These are phyloP conservation scores for Peniophora sp. DNA, from an alignment of 1,284 basidiomycete species.

Conservation along the genomic window DNA sequence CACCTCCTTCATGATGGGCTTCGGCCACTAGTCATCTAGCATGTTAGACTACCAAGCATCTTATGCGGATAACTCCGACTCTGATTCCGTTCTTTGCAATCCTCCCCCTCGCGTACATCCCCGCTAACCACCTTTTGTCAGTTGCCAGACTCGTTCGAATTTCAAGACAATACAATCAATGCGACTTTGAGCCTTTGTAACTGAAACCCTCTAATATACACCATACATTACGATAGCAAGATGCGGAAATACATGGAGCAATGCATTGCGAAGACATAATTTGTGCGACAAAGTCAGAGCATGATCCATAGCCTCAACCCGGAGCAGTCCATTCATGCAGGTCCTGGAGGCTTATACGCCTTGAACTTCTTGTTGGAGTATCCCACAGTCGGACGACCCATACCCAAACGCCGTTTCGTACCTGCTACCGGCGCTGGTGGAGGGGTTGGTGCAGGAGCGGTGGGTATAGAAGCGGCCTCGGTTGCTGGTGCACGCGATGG, in stretches of 20 bases:
- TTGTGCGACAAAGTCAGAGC: not conserved
- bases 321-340: too few relatives aligned
- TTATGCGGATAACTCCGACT: not conserved
- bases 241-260: not conserved
- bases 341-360: conserved; percentile 24
- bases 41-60: not conserved
- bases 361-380: conserved; percentile 67
- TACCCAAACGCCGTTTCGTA: conserved; percentile 48
- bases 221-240: not conserved
- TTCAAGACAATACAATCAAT: not conserved
- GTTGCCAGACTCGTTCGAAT: not conserved
- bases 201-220: not conserved
- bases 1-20: not conserved
- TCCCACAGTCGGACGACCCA: conserved; percentile 41
- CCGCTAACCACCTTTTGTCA: not conserved
- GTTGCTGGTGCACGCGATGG: too few relatives aligned
- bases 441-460: too few relatives aligned
- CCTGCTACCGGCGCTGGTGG: conserved; percentile 14
- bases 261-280: not conserved
- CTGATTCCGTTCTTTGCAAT: not conserved
- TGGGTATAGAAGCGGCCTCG: too few relatives aligned
- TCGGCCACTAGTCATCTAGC: not conserved
- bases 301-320: too few relatives aligned
- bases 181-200: too few relatives aligned
- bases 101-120: not conserved